A percentile compares a stretch with the other conserved stretches of the same genome.
Conservation (phyloP, 2,329 filamentous ascomycete genomes). For the Fusarium oligoseptatum region DNA sequence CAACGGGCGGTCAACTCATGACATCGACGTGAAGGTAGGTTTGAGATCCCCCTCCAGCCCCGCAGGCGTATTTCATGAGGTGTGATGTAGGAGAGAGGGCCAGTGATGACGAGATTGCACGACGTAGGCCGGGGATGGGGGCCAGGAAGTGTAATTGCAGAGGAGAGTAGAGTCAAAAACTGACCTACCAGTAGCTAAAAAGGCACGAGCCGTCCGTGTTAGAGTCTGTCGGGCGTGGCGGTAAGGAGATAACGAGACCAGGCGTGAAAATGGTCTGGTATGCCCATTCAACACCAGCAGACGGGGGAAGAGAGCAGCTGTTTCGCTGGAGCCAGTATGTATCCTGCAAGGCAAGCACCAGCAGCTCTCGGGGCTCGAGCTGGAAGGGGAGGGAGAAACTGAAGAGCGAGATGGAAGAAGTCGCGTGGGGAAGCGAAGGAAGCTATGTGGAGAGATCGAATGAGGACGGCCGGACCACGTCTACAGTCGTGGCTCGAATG, state of each 20-base stretch:
- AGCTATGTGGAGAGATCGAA: conserved; percentile 52
- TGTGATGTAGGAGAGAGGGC: conserved; percentile 32
- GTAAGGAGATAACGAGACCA: conserved; percentile 47
- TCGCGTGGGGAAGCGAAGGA: conserved; percentile 52
- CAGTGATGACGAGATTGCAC: conserved; percentile 35
- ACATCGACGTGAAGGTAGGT: conserved; percentile 39
- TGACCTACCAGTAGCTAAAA: conserved; percentile 47
- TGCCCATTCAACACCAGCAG: conserved; percentile 40
- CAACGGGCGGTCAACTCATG: conserved; percentile 45
- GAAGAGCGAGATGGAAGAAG: conserved; percentile 50
- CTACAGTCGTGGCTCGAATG: conserved; percentile 58
- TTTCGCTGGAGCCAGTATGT: conserved; percentile 50
- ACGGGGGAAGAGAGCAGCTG: conserved; percentile 45
- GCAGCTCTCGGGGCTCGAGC: conserved; percentile 48
- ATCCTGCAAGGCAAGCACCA: conserved; percentile 53
- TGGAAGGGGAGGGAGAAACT: conserved; percentile 49
- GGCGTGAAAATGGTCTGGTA: conserved; percentile 47
- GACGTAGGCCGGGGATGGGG: conserved; percentile 38
- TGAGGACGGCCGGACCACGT: conserved; percentile 50
- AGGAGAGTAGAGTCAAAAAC: conserved; percentile 40
- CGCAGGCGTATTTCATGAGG: conserved; percentile 47
- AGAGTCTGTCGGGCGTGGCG: conserved; percentile 45
- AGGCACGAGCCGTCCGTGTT: conserved; percentile 29
- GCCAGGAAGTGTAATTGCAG: conserved; percentile 34
- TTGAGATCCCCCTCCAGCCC: conserved; percentile 47